Conservation (phyloP, 805 yeast species). For the Kregervanrija pseudodelftensis region DNA sequence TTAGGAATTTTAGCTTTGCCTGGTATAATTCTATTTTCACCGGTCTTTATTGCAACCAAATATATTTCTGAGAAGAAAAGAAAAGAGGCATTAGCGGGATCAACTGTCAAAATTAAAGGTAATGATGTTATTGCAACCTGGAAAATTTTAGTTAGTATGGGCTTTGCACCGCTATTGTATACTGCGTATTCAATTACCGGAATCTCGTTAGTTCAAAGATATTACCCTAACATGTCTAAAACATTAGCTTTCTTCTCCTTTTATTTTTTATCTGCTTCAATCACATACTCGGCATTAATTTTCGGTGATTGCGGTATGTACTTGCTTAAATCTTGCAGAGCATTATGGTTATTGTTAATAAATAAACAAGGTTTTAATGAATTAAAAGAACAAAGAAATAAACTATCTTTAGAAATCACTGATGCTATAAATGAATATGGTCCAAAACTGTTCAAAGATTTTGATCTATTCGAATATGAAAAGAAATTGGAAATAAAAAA, state of each 20-base stretch:
- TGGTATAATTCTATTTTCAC: conserved; percentile 81
- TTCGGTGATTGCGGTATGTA: conserved; percentile 95
- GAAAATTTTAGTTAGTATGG: conserved; percentile 87
- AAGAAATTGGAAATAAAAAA: conserved; percentile 30
- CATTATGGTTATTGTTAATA: conserved; percentile 61
- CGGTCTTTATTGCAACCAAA: conserved; percentile 78
- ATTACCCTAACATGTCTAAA: conserved; percentile 16
- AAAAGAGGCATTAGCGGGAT: conserved; percentile 69
- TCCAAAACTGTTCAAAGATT: conserved; percentile 81
- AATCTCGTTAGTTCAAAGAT: conserved; percentile 27
- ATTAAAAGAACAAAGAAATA: conserved; percentile 54
- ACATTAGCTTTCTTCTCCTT: conserved; percentile 33
- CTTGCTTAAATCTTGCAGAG: conserved; percentile 72
- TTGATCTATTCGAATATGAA: conserved; percentile 48
- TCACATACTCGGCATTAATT: conserved; percentile 85
- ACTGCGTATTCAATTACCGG: conserved; percentile 69
- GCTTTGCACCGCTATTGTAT: conserved; percentile 82
- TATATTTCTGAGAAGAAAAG: conserved; percentile 68
- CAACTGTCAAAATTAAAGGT: conserved; percentile 86
- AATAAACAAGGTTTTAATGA: conserved; percentile 50
- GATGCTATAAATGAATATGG: conserved; percentile 75
- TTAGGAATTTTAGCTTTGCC: conserved; percentile 69
- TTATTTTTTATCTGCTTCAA: conserved; percentile 58
- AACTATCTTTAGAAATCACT: conserved; percentile 67
- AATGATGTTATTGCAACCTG: conserved; percentile 95